phyloP scores from a whole-genome alignment of 2,329 filamentous ascomycete genomes.

The Dichotomopilus funicola region DNA sequence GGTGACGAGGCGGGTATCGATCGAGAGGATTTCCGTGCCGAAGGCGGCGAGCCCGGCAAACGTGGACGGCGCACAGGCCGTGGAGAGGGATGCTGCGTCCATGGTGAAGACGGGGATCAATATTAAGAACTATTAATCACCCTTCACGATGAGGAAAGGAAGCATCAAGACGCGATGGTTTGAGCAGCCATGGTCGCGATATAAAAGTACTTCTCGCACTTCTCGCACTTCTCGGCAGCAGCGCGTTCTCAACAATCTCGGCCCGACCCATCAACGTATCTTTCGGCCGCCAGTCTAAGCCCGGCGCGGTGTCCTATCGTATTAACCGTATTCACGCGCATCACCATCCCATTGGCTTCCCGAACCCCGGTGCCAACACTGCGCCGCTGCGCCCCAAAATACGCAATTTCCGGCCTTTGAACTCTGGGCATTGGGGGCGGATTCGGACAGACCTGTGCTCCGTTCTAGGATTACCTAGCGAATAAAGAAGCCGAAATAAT shows the following conservation, averaged over 20 bases:
- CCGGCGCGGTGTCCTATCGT: neutral
- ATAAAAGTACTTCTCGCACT: too few relatives aligned
- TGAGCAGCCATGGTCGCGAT: too few relatives aligned
- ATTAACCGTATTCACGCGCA: neutral
- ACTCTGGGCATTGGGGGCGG: too few relatives aligned
- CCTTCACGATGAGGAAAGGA: too few relatives aligned
- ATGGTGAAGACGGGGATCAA: neutral
- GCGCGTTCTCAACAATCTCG: neutral
- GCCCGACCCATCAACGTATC: neutral
- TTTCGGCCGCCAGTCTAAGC: neutral
- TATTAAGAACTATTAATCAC: neutral
- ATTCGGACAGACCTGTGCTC: too few relatives aligned
- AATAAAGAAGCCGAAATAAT: too few relatives aligned
- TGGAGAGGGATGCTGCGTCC: neutral
- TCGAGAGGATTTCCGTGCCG: constrained; percentile 12
- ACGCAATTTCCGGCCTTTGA: neutral
- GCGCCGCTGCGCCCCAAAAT: neutral
- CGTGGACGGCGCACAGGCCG: neutral
- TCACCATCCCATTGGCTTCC: neutral
- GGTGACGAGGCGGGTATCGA: constrained; percentile 13
- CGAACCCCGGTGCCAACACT: neutral
- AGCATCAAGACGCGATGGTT: too few relatives aligned
- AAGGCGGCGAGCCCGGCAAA: constrained; percentile 6
- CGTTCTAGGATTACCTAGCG: too few relatives aligned
- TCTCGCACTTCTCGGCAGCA: too few relatives aligned